Evolutionary conservation across 2,329 filamentous ascomycete species (phyloP), one percentile per base, ranked within the genome.

Genomic region (Gnomoniopsis smithogilvyi): DNA sequence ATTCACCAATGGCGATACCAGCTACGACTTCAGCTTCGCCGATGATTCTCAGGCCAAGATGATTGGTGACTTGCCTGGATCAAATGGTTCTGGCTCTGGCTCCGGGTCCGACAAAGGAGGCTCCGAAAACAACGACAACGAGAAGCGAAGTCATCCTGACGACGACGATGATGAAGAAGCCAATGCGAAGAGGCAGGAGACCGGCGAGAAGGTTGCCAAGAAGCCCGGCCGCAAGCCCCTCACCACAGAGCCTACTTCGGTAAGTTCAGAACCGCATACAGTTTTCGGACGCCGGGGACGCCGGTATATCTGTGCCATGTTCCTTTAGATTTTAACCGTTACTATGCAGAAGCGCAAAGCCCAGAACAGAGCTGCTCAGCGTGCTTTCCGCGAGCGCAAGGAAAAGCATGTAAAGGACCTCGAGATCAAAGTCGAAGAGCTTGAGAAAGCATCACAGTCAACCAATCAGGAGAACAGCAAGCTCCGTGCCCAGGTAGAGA

Each of bases 201-300:
- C 88, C 60, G 87, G 92, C 58, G 91, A 93, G 48, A 96, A 95
- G 76, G 81, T 88, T 47, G 86, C 91, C 24, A 98, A 98, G 85
- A 99, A 98, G 77, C 94, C 95, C 4, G 95, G 95, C 53, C 86
- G 95, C 64, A 99, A 99, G 80, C 95, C 94, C 21, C 80, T 98
- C 68, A 98, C 92, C 51, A 96, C 91, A 22, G 95, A 98, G 74
- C 95, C 95, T 24, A 98, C 91, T 66, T 95, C 93, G 66, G 94
- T 98, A 87, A 79, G 93, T 85, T 45, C 51, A 51, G 59, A 21
- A 54, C 15, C 36, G 21, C 41, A 30, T 26, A 21, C n/a, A 49
- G 12, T 54, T 30, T 45, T 14, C n/a, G n/a, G n/a, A n/a, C n/a
- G n/a, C n/a, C n/a, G n/a, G n/a, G n/a, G n/a, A n/a, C n/a, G n/a